Percentiles rank a stretch among this genome's conserved stretches.
These are phyloP conservation scores for Penicillium egyptiacum DNA, from an alignment of 495 filamentous ascomycete species.

Conservation along the genomic window DNA sequence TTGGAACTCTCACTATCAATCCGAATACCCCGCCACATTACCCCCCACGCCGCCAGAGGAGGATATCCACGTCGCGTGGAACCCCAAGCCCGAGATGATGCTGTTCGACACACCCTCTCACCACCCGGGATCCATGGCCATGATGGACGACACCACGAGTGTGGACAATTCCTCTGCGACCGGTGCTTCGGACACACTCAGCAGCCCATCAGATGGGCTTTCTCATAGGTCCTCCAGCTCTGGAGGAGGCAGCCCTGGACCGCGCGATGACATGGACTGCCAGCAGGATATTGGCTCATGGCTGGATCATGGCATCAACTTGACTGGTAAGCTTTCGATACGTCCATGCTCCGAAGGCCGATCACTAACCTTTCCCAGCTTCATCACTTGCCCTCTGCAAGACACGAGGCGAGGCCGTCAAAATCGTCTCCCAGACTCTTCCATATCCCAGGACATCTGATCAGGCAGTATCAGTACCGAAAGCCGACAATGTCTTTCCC, in stretches of 20 bases:
- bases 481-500: slow-evolving; percentile 45
- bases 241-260: slow-evolving; percentile 36
- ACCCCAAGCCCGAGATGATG: slow-evolving; percentile 36
- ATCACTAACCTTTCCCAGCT: slow-evolving; percentile 26
- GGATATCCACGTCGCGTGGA: slow-evolving; percentile 44
- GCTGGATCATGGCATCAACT: slow-evolving; percentile 47
- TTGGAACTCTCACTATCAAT: slow-evolving; percentile 34
- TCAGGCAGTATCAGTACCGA: slow-evolving; percentile 32
- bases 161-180: slow-evolving; percentile 32
- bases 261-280: slow-evolving; percentile 42
- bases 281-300: slow-evolving; percentile 40
- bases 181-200: slow-evolving; percentile 30
- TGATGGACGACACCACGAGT: slow-evolving; percentile 42
- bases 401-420: slow-evolving; percentile 46
- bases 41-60: slow-evolving; percentile 48
- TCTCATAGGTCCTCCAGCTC: slow-evolving; percentile 42
- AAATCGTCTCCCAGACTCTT: slow-evolving; percentile 61
- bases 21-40: slow-evolving; percentile 39
- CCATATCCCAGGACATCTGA: slow-evolving; percentile 59
- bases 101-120: slow-evolving; percentile 36
- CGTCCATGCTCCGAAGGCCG: background rate
- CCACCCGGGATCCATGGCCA: slow-evolving; percentile 32
- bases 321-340: slow-evolving; percentile 38
- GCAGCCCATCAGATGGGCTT: slow-evolving; percentile 38
- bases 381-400: slow-evolving; percentile 40